Base-by-base conservation (phyloP, 108 stramenopile species). In the Thalassiosira profunda region DNA sequence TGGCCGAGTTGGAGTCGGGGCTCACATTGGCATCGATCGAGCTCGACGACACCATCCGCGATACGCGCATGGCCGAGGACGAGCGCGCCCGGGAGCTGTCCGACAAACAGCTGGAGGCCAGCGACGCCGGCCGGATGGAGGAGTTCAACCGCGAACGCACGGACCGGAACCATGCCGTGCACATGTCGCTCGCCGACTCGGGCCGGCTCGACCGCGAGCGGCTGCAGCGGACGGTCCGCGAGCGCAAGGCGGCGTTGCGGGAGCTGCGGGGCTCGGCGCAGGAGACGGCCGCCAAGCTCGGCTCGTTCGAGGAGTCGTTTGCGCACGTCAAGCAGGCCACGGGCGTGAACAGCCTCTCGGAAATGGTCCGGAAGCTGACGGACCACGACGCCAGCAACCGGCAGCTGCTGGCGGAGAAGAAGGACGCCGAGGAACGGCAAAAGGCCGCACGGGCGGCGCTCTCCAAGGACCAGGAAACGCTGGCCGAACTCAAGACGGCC, bases 291-390 rank as follows among this genome's bases (percentile, higher is more conserved):
- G 44, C 42, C 9, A 60, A 61, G 35, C 55, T 79, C 33, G 35
- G 43, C 28, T 38, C 70, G 25, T 61, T 86, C 36, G 88, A 90
- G 54, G 80, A 57, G 15, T 76, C 67, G n/a, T 81, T 85, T 26
- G 42, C 60, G 14, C 67, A 76, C 41, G 51, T 90, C 17, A 77
- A 87, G 49, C 76, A 90, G 10, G 81, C 81, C 0, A 91, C 88
- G n/a, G 90, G 90, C 7, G 84, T 89, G 33, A 86, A 80, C 67
- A 76, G 69, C 26, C 61, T 89, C 20, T 77, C 66, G 34, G 87
- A 89, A 63, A 89, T 91, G 74, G 70, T 91, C 28, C 45, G 59
- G 33, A 91, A 91, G 63, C 72, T 91, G 15, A 43, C 18, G 15
- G 38, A 70, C 37, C 86, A 88, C 68, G 66, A 81, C 43, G 67